phyloP scores from a whole-genome alignment of 306 rosid genomes.

The Biancaea sappan region DNA sequence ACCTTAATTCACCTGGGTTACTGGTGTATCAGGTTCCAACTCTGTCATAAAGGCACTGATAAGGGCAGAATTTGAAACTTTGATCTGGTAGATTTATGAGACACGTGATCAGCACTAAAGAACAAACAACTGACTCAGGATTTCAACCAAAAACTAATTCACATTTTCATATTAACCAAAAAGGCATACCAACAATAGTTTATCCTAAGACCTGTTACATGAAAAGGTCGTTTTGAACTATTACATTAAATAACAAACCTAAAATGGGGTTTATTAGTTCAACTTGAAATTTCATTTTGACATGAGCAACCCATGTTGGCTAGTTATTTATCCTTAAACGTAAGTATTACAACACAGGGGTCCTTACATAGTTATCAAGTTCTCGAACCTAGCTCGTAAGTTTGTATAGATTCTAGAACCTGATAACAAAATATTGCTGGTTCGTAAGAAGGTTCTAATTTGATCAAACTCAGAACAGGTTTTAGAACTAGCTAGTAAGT shows the following conservation, averaged over 20 bases:
- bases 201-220: not conserved
- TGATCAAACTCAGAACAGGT: too few relatives aligned
- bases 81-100: slow-evolving; percentile 59
- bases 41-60: slow-evolving; percentile 96
- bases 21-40: slow-evolving; percentile 87
- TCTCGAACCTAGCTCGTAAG: too few relatives aligned
- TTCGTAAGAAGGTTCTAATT: too few relatives aligned
- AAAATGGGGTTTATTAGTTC: not conserved
- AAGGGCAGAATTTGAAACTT: slow-evolving; percentile 95
- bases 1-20: slow-evolving; percentile 69
- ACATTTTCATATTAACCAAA: not conserved
- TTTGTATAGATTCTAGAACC: too few relatives aligned
- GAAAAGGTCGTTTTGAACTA: not conserved
- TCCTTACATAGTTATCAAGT: too few relatives aligned
- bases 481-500: too few relatives aligned
- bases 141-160: not conserved
- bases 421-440: too few relatives aligned
- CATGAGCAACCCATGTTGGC: not conserved
- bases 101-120: slow-evolving; percentile 20
- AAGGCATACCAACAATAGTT: not conserved
- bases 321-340: not conserved
- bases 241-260: not conserved
- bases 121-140: slow-evolving; percentile 19
- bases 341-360: not conserved
- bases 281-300: not conserved